These are phyloP conservation scores for Helminthosporium solani DNA, from an alignment of 2,329 filamentous ascomycete species.

Conservation along the genomic window DNA sequence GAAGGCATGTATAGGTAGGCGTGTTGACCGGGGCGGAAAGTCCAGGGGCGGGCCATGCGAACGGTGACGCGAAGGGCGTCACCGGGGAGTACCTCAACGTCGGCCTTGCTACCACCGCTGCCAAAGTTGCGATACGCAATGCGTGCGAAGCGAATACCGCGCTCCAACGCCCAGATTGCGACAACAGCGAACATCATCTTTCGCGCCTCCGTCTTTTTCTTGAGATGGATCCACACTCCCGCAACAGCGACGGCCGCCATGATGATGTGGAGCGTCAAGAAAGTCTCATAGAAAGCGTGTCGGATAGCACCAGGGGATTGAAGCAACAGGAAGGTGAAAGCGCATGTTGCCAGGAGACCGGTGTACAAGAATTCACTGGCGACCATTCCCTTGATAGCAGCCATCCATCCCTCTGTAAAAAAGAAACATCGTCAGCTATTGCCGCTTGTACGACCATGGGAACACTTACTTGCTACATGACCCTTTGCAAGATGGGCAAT, in stretches of 20 bases:
- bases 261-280: slow-evolving; percentile 70
- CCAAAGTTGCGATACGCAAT: slow-evolving; percentile 62
- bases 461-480: slow-evolving; percentile 38
- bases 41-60: slow-evolving; percentile 74
- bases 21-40: slow-evolving; percentile 72
- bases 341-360: slow-evolving; percentile 62
- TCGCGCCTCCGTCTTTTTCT: slow-evolving; percentile 54
- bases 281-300: slow-evolving; percentile 78
- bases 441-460: background rate
- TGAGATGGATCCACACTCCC: slow-evolving; percentile 66
- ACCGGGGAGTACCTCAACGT: slow-evolving; percentile 74
- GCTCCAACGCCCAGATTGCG: slow-evolving; percentile 64
- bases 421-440: slow-evolving; percentile 18
- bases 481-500: slow-evolving; percentile 57
- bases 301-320: slow-evolving; percentile 70
- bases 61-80: slow-evolving; percentile 74
- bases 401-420: slow-evolving; percentile 54
- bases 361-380: slow-evolving; percentile 55
- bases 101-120: slow-evolving; percentile 67
- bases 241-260: slow-evolving; percentile 61
- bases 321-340: slow-evolving; percentile 63
- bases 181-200: slow-evolving; percentile 62
- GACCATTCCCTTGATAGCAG: slow-evolving; percentile 44
- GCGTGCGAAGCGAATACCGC: slow-evolving; percentile 57
- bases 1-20: slow-evolving; percentile 76